Base-by-base conservation (phyloP, 1,284 basidiomycete species). In the Meira nashicola region DNA sequence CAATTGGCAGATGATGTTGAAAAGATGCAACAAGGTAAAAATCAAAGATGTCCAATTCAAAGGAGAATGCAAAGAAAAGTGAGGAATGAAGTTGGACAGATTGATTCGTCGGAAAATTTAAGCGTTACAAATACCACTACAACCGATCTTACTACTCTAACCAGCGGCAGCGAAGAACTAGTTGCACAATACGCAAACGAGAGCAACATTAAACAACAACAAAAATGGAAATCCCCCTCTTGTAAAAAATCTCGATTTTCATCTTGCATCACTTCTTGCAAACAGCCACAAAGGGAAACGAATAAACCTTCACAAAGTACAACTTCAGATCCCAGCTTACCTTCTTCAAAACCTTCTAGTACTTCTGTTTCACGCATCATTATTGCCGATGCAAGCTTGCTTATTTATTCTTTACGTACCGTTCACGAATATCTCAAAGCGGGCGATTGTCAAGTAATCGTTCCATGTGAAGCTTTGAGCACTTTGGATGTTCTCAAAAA, bases 401-500 rank as follows among this genome's bases (percentile, higher is more conserved):
- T 94, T 56, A 83, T 95, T 46, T 88, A 92, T 79, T 88, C 88
- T 0, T 81, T 92, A 15, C 85, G 86, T 58, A 85, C 87, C 60
- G 83, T 94, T 58, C 89, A 90, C 81, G 85, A 84, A 56, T 89
- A 90, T 84, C 80, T 85, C 73, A 86, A 87, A 1, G 84, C 90
- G 33, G 53, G n/a, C n/a, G 23, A 54, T n/a, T 54, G 53, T 79
- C 76, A 88, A 58, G 74, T 93, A 57, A 84, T 95, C 59, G 82
- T 95, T 41, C 92, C 92, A 1, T 83, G 90, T 21, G 92, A 94
- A 92, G 91, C 88, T 5, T 83, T 94, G 37, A 91, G 90, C 73
- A 94, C 91, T 0, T 84, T 95, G n/a, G 92, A 95, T 77, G 81
- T 93, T 5, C 84, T 94, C 68, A 95, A 95, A 83, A 94, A 93